A percentile compares a stretch with the other conserved stretches of the same genome.
These are phyloP conservation scores for Terana coerulea DNA, from an alignment of 768 basidiomycete genomes.

Conservation along the genomic window DNA sequence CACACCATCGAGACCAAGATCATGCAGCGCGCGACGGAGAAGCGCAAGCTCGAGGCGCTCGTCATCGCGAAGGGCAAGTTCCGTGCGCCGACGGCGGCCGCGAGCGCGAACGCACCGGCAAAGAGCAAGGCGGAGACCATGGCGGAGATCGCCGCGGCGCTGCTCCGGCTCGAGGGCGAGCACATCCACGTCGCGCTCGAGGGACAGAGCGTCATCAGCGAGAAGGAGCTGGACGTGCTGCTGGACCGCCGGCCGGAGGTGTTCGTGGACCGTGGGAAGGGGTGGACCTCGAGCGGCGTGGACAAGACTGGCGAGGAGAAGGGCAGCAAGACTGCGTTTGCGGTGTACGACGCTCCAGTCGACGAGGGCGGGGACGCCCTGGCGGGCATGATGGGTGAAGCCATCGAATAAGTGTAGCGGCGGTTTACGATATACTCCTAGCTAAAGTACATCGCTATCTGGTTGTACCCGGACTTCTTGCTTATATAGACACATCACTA, in stretches of 20 bases:
- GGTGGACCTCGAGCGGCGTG: conserved; percentile 55
- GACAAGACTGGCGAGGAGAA: conserved; percentile 19
- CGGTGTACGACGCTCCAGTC: conserved; percentile 67
- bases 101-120: conserved; percentile 22
- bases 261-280: conserved; percentile 63
- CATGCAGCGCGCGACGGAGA: conserved; percentile 82
- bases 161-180: conserved; percentile 82
- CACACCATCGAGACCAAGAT: conserved; percentile 93
- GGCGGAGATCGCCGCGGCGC: conserved; percentile 74
- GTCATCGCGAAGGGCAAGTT: conserved; percentile 96
- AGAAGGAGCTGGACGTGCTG: conserved; percentile 75
- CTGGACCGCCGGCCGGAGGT: conserved; percentile 78
- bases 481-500: too few relatives aligned
- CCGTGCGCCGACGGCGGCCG: conserved; percentile 62
- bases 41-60: conserved; percentile 87
- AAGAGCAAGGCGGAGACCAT: conserved; percentile 57
- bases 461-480: background rate
- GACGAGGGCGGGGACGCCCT: conserved; percentile 66
- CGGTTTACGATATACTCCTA: background rate
- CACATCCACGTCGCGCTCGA: conserved; percentile 80
- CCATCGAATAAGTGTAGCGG: conserved; percentile 1
- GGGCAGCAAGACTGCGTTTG: conserved; percentile 54
- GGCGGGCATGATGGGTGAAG: conserved; percentile 61
- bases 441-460: background rate
- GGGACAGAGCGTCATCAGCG: conserved; percentile 71